Percentiles rank a stretch among this genome's conserved stretches.
phyloP scores from a whole-genome alignment of 129 eudicot species.

The Flaveria linearis region DNA sequence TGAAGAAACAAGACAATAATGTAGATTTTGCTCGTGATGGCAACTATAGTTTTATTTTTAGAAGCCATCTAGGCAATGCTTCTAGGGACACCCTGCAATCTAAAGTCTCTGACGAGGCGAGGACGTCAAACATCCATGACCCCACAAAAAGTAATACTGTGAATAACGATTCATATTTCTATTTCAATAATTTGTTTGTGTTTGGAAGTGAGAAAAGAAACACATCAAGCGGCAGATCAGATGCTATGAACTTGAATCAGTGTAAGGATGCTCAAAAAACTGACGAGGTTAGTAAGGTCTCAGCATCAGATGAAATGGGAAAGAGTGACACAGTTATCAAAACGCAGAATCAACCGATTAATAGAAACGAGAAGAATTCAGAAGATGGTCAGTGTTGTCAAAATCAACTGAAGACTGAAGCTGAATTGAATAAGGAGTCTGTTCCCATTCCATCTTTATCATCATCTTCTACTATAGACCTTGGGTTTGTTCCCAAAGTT shows the following conservation, averaged over 20 bases:
- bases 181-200: slow-evolving; percentile 34
- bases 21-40: slow-evolving; percentile 20
- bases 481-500: slow-evolving; percentile 33
- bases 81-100: slow-evolving; percentile 23
- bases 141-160: slow-evolving; percentile 26
- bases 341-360: neutral
- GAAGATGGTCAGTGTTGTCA: neutral
- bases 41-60: slow-evolving; percentile 27
- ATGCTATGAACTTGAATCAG: slow-evolving; percentile 20
- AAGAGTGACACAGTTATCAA: slow-evolving; percentile 24
- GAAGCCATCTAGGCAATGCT: slow-evolving; percentile 31
- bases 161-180: slow-evolving; percentile 27
- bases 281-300: slow-evolving; percentile 31
- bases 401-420: slow-evolving; percentile 21
- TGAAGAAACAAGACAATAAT: slow-evolving; percentile 23
- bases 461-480: slow-evolving; percentile 32
- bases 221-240: slow-evolving; percentile 28
- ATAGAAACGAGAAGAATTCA: neutral
- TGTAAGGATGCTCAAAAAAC: slow-evolving; percentile 10
- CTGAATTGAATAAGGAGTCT: neutral
- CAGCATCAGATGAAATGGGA: slow-evolving; percentile 34
- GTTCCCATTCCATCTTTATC: neutral
- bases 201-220: slow-evolving; percentile 40
- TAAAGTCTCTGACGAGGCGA: slow-evolving; percentile 48
- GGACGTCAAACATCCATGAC: slow-evolving; percentile 46